phyloP scores from a whole-genome alignment of 805 yeast species.

The Metschnikowia drakensbergensis region DNA sequence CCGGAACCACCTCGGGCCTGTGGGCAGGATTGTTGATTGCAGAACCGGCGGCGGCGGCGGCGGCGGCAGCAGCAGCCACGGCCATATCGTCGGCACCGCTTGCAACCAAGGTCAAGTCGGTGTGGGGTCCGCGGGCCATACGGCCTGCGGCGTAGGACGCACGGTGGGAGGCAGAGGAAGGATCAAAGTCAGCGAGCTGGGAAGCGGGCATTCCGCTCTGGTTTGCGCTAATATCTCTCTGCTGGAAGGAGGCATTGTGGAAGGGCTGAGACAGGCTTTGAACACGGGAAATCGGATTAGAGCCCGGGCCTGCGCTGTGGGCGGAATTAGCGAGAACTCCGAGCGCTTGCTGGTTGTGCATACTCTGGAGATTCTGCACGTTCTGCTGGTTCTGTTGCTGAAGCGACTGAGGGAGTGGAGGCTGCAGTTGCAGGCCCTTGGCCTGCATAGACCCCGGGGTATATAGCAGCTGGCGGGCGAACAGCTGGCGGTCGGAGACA shows the following conservation, averaged over 20 bases:
- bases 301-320: neutral
- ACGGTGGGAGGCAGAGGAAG: neutral
- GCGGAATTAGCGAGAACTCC: neutral
- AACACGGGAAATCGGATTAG: neutral
- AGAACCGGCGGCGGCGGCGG: neutral
- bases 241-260: neutral
- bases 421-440: slow-evolving; percentile 6
- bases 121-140: neutral
- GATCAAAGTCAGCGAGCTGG: neutral
- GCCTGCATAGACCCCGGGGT: slow-evolving; percentile 9
- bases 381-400: slow-evolving; percentile 11
- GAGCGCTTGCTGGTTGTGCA: slow-evolving; percentile 1
- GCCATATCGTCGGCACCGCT: slow-evolving; percentile 4
- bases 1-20: neutral
- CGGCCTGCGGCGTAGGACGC: neutral
- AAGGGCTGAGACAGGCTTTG: neutral
- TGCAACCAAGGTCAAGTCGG: neutral
- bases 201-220: neutral
- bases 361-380: slow-evolving; percentile 1
- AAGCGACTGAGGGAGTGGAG: neutral
- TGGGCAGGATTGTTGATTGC: neutral
- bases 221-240: neutral
- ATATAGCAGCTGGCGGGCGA: slow-evolving; percentile 2
- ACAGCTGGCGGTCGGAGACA: slow-evolving; percentile 1
- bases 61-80: slow-evolving; percentile 1